Evolutionary conservation across 2,329 filamentous ascomycete species (phyloP).

Genomic region (Fonsecaea multimorphosa): DNA sequence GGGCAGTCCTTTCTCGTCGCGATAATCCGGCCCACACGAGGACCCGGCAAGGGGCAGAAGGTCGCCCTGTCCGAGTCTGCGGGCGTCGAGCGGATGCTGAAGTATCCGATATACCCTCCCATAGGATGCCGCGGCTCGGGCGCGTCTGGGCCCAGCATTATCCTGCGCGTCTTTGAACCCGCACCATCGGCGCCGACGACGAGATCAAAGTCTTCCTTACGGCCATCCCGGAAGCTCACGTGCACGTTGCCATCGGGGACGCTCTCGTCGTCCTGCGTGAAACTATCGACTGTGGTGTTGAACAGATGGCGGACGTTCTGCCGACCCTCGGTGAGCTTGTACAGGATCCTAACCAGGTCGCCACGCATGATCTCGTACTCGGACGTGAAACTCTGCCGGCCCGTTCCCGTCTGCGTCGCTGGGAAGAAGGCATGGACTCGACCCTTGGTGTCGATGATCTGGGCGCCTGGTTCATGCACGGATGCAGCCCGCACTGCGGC

Average conservation of each 20-base stretch:
- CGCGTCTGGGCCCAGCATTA: constrained; percentile 45
- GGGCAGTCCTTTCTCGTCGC: constrained; percentile 31
- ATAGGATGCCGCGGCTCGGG: constrained; percentile 36
- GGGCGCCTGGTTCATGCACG: constrained; percentile 57
- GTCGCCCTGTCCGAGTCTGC: constrained; percentile 35
- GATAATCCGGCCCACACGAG: constrained; percentile 36
- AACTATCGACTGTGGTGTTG: constrained; percentile 41
- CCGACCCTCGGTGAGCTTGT: constrained; percentile 43
- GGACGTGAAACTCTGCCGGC: constrained; percentile 53
- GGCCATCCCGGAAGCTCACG: constrained; percentile 54
- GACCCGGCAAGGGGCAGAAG: constrained; percentile 36
- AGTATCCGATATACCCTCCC: constrained; percentile 42
- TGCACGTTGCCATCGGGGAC: constrained; percentile 40
- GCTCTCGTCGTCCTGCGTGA: constrained; percentile 44
- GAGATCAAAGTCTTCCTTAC: constrained; percentile 55
- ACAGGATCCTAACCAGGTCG: constrained; percentile 60
- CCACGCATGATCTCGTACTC: constrained; percentile 68
- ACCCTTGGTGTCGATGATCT: constrained; percentile 54
- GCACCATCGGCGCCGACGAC: constrained; percentile 64
- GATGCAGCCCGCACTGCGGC: constrained; percentile 46
- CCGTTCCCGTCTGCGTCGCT: constrained; percentile 47
- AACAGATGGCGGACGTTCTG: constrained; percentile 45
- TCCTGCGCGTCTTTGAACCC: constrained; percentile 56
- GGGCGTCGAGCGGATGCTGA: constrained; percentile 39
- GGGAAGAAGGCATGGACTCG: constrained; percentile 50